Evolutionary conservation across 352 stramenopile genomes (phyloP).

Genomic region (Pythium pectinolyticum): DNA sequence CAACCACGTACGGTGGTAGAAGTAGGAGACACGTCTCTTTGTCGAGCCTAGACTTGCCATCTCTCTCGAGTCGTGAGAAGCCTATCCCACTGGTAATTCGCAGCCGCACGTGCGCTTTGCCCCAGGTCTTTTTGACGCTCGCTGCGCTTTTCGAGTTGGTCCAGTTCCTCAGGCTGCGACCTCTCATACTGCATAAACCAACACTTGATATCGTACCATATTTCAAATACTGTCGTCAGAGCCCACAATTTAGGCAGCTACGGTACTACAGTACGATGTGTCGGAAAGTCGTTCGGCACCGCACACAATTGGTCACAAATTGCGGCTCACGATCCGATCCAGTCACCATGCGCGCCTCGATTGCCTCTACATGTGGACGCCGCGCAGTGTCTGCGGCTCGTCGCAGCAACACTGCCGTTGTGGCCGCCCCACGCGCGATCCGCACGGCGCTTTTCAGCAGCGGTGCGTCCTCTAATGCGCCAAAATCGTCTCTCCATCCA

Average conservation of each 20-base stretch:
- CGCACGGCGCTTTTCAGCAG: slow-evolving; percentile 27
- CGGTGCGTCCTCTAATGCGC: neutral
- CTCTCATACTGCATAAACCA: neutral
- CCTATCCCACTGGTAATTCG: neutral
- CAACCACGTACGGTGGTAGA: slow-evolving; percentile 75
- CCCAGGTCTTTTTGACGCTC: neutral
- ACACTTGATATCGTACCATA: neutral
- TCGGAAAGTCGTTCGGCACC: slow-evolving; percentile 10
- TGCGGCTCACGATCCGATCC: neutral
- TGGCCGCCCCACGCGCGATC: neutral
- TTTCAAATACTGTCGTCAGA: no score
- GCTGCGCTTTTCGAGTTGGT: neutral
- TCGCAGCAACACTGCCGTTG: neutral
- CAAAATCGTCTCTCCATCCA: slow-evolving; percentile 25
- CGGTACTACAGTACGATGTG: slow-evolving; percentile 2
- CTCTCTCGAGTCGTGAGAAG: neutral
- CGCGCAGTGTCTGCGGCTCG: slow-evolving; percentile 3
- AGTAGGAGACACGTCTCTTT: slow-evolving; percentile 85
- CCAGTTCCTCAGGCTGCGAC: neutral
- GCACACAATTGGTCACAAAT: slow-evolving; percentile 16
- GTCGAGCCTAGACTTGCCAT: slow-evolving; percentile 23
- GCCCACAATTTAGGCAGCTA: no score
- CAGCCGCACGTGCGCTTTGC: neutral
- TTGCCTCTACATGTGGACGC: slow-evolving; percentile 11
- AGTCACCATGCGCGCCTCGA: slow-evolving; percentile 13